Conservation (phyloP, 2,329 filamentous ascomycete genomes). For the Thelonectria discophora region DNA sequence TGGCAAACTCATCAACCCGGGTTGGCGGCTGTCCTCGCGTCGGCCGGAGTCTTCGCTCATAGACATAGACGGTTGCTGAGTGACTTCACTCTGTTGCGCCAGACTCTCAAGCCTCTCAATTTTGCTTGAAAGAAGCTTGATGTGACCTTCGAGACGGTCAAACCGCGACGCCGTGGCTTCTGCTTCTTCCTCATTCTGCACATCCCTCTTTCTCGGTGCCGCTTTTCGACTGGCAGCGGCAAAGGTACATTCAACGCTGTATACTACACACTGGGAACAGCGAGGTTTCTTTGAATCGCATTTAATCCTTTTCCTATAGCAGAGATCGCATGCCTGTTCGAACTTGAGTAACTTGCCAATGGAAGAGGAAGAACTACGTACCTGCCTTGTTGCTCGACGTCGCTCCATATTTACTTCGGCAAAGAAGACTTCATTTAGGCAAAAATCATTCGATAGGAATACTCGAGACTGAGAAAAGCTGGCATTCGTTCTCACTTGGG, state of each 20-base stretch:
- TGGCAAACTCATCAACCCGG: neutral
- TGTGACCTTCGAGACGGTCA: slow-evolving; percentile 6
- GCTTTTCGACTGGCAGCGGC: slow-evolving; percentile 17
- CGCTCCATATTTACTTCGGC: neutral
- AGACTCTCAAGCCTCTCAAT: slow-evolving; percentile 2
- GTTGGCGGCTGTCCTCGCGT: neutral
- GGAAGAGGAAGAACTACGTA: neutral
- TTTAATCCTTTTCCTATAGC: slow-evolving; percentile 30
- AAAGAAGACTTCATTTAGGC: neutral
- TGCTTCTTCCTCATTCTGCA: neutral
- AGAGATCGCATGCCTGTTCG: slow-evolving; percentile 30
- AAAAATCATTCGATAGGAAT: neutral
- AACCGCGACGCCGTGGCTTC: neutral
- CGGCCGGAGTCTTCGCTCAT: neutral
- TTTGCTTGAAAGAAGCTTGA: neutral
- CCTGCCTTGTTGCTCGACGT: neutral
- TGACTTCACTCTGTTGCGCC: neutral
- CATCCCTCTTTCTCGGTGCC: neutral
- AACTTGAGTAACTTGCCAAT: neutral
- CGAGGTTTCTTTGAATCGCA: slow-evolving; percentile 26
- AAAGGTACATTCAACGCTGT: slow-evolving; percentile 12
- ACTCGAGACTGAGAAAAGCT: neutral
- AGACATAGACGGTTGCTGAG: neutral
- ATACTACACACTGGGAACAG: slow-evolving; percentile 22
- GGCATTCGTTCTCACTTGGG: neutral